Evolutionary conservation across 2,329 filamentous ascomycete genomes (phyloP), one percentile per base, ranked within the genome.

Genomic region (Penicillium hesseltinei): DNA sequence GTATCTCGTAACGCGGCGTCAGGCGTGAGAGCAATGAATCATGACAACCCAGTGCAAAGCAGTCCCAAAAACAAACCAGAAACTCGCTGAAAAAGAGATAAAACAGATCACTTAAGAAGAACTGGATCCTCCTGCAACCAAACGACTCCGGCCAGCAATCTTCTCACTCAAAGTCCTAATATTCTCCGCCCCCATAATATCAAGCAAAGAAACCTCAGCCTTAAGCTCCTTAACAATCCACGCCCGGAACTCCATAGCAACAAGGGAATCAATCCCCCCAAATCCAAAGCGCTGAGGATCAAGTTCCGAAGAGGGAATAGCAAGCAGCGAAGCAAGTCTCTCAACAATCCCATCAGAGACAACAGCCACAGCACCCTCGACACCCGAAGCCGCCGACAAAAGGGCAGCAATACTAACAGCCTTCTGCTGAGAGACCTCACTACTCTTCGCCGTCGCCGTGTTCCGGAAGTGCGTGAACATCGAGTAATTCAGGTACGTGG

Each of bases 231-330:
- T 71, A 8, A 63, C 58, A 15, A 71, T 61, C 70, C 69, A 72
- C 1, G 61, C 69, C 17, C 64, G 60, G 40, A 72, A 71, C 46
- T 71, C 70, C 63, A 71, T 69, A 5, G 68, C 66, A 21, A 71
- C 63, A 13, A 71, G 61, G 3, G 67, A 70, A 36, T 71, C 69
- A 40, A 71, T 70, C 11, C 60, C 54, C 19, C 63, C 63, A 33
- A 64, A 64, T 2, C 64, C 61, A 21, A 70, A 66, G 11, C 60
- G 57, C 29, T 66, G 64, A 9, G 52, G 46, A 46, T 71, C 64
- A 13, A 71, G 54, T 15, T 70, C 67, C 1, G 71, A 69, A 6
- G 51, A 49, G 1, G 69, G 61, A 21, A 69, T 63, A 10, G 63
- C 67, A 13, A 73, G 61, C 17, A 66, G 43, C 19, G 64, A 59